Evolutionary conservation across 805 yeast species (phyloP), one percentile per base, ranked within the genome.

Genomic region (Candida maris): DNA sequence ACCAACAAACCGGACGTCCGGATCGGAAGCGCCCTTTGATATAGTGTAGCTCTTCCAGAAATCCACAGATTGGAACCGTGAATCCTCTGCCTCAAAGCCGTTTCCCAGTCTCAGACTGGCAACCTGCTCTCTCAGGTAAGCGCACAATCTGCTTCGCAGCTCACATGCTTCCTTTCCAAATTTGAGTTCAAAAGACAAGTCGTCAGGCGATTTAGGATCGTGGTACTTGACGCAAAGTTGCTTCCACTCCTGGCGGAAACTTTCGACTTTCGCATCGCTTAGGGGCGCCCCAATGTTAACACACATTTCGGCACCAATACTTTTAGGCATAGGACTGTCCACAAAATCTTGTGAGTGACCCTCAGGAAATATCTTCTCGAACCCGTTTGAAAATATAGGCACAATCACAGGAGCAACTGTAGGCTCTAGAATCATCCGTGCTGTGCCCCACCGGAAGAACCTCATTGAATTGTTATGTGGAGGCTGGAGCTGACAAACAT

Each of bases 371-470:
- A 89, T 74, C 52, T 81, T 77, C 56, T 91, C 96, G 51, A 91
- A 84, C 0, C 98, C 98, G 33, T 79, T 73, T 4, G 85, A 67
- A 53, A 81, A 91, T 13, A 91, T 82, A 1, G 97, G 97, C 12
- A 93, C 77, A 12, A 91, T 75, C 1, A 89, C 77, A 0, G 98
- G 97, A 0, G 91, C 78, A 41, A 75, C 73, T 0, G 91, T 79
- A 7, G 94, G 69, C 58, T 91, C 98, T 37, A 93, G 62, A 4
- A 93, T 70, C 48, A 89, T 56, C 47, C 98, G 70, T 2, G 95
- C 76, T 1, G 88, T 79, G 0, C 98, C 98, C 97, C 97, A 91
- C 55, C 85, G 82, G 69, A 93, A 91, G 61, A 85, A 91, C 44
- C 96, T 69, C 93, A 93, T 85, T 3, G 97, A 87, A 47, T 86